phyloP scores from a whole-genome alignment of 2,329 filamentous ascomycete genomes.

The Epichloe amarillans region DNA sequence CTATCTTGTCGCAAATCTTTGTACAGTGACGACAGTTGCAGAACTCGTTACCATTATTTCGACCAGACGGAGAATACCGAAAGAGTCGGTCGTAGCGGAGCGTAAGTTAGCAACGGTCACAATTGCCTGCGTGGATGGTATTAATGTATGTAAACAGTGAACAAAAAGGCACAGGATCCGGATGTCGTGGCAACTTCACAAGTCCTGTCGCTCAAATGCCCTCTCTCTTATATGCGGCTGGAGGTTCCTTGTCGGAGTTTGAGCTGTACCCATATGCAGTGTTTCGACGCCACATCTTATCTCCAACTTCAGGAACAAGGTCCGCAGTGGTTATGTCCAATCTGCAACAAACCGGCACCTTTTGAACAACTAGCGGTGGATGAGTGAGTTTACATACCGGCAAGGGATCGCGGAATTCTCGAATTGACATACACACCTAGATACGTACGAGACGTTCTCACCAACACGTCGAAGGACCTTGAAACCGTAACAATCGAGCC shows the following conservation, averaged over 20 bases:
- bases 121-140: neutral
- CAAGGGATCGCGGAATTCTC: neutral
- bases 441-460: conserved; percentile 79
- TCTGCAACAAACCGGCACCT: conserved; percentile 72
- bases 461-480: conserved; percentile 52
- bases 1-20: conserved; percentile 61
- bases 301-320: conserved; percentile 91
- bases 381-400: conserved; percentile 42
- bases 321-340: conserved; percentile 90
- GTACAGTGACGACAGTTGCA: conserved; percentile 57
- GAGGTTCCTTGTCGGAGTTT: conserved; percentile 65
- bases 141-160: conserved; percentile 40
- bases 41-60: conserved; percentile 58
- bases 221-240: conserved; percentile 75
- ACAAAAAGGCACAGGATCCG: conserved; percentile 66
- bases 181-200: conserved; percentile 84
- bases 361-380: conserved; percentile 80
- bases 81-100: conserved; percentile 69
- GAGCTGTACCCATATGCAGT: conserved; percentile 79
- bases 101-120: conserved; percentile 38
- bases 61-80: conserved; percentile 58
- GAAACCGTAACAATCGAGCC: conserved; percentile 89
- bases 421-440: conserved; percentile 24
- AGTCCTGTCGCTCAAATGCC: conserved; percentile 84
- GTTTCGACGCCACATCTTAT: conserved; percentile 88